Evolutionary conservation across 805 yeast genomes (phyloP).

Genomic region (Isabelozyma heimii): DNA sequence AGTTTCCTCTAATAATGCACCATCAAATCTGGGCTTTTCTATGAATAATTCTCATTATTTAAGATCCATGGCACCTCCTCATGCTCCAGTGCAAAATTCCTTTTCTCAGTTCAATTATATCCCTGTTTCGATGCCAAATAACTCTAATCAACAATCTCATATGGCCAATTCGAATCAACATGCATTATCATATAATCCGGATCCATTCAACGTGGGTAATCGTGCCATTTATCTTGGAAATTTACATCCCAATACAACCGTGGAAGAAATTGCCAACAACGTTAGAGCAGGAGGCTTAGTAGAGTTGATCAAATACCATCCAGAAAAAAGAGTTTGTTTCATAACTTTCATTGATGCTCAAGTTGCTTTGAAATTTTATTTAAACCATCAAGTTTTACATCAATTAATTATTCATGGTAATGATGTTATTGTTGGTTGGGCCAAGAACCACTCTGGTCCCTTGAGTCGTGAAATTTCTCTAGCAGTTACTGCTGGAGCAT

Average conservation of each 20-base stretch:
- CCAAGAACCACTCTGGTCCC: constrained; percentile 62
- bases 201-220: constrained; percentile 43
- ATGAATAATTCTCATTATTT: background rate
- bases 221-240: constrained; percentile 71
- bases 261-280: constrained; percentile 73
- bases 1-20: background rate
- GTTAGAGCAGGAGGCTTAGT: constrained; percentile 74
- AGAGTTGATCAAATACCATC: constrained; percentile 53
- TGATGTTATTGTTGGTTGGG: constrained; percentile 70
- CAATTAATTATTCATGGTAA: constrained; percentile 61
- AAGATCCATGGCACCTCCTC: background rate
- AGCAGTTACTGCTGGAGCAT: constrained; percentile 72
- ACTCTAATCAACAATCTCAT: background rate
- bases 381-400: constrained; percentile 53
- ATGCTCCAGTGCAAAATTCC: constrained; percentile 1
- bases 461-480: constrained; percentile 51
- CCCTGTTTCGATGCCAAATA: background rate
- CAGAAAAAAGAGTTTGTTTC: constrained; percentile 60
- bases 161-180: background rate
- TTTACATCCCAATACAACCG: constrained; percentile 59
- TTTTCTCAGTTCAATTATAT: background rate
- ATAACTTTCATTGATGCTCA: constrained; percentile 64
- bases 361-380: constrained; percentile 65
- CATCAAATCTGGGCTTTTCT: constrained; percentile 1
- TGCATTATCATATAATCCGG: constrained; percentile 18